Evolutionary conservation across 2,329 filamentous ascomycete genomes (phyloP).

Genomic region (Aspergillus aculeatinus): DNA sequence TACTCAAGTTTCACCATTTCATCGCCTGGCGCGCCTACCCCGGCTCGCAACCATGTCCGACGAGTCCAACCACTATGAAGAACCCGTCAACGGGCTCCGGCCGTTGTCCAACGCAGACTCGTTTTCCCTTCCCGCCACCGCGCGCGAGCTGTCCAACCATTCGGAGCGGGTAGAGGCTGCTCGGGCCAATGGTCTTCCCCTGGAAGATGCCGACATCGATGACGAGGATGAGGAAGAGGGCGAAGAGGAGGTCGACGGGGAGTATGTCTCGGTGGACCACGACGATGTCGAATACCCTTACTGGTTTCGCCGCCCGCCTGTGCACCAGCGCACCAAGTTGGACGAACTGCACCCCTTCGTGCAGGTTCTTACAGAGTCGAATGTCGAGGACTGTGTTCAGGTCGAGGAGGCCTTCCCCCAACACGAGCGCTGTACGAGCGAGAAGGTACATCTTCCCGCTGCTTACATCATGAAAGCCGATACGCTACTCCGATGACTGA

Average conservation of each 20-base stretch:
- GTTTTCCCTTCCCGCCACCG: slow-evolving; percentile 27
- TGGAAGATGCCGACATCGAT: slow-evolving; percentile 24
- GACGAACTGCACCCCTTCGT: slow-evolving; percentile 70
- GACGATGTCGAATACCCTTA: slow-evolving; percentile 43
- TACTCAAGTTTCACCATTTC: slow-evolving; percentile 5
- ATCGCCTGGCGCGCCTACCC: not conserved
- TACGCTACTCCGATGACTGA: slow-evolving; percentile 12
- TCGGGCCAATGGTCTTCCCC: slow-evolving; percentile 31
- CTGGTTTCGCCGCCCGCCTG: slow-evolving; percentile 42
- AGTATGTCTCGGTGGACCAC: slow-evolving; percentile 44
- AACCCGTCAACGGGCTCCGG: slow-evolving; percentile 32
- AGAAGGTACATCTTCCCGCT: slow-evolving; percentile 53
- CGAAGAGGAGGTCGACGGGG: slow-evolving; percentile 40
- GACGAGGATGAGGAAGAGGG: slow-evolving; percentile 29
- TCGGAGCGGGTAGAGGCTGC: slow-evolving; percentile 28
- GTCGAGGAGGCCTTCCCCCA: slow-evolving; percentile 62
- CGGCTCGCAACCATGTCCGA: slow-evolving; percentile 29
- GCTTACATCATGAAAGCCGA: not conserved
- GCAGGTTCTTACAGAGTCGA: slow-evolving; percentile 63
- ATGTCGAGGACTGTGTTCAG: slow-evolving; percentile 54
- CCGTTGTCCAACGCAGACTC: slow-evolving; percentile 34
- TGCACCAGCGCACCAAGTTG: slow-evolving; percentile 37
- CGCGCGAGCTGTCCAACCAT: slow-evolving; percentile 30
- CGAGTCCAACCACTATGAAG: slow-evolving; percentile 25
- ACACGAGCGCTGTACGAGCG: slow-evolving; percentile 55